Conservation (phyloP, 1,284 basidiomycete species). For the Moesziomyces globuligerus region DNA sequence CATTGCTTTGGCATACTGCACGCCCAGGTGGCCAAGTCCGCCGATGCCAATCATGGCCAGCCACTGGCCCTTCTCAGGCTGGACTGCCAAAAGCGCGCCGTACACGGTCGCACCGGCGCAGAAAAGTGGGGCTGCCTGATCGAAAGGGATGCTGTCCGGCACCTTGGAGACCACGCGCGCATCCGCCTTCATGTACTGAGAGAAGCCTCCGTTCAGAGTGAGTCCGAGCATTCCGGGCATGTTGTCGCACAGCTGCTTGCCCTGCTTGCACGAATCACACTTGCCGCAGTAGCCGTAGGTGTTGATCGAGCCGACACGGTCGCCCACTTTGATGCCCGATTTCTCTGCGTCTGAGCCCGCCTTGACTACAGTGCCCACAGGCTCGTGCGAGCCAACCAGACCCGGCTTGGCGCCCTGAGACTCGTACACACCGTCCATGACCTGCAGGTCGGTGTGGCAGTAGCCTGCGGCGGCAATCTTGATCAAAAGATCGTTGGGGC, state of each 20-base stretch:
- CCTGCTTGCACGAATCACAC: conserved; percentile 60
- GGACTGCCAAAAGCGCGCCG: conserved; percentile 67
- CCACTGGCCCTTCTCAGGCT: conserved; percentile 62
- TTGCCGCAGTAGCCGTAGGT: conserved; percentile 58
- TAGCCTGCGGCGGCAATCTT: conserved; percentile 56
- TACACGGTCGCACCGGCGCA: conserved; percentile 69
- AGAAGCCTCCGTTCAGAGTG: conserved; percentile 57
- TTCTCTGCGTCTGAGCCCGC: conserved; percentile 33
- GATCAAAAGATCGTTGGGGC: conserved; percentile 40
- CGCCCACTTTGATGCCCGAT: conserved; percentile 55
- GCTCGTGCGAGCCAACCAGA: conserved; percentile 59
- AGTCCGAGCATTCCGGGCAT: conserved; percentile 56
- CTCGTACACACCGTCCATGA: conserved; percentile 56
- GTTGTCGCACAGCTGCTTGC: conserved; percentile 57
- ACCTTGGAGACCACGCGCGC: conserved; percentile 59
- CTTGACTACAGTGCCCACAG: conserved; percentile 55
- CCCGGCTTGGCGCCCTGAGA: conserved; percentile 50
- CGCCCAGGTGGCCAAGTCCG: conserved; percentile 67
- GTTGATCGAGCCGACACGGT: conserved; percentile 64
- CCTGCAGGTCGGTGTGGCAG: conserved; percentile 61
- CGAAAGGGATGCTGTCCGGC: conserved; percentile 56
- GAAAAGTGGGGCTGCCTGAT: conserved; percentile 68
- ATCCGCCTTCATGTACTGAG: conserved; percentile 59
- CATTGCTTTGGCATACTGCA: conserved; percentile 67
- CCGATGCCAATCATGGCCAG: conserved; percentile 69